A percentile compares a stretch with the other conserved stretches of the same genome.
Conservation (phyloP, 2,329 filamentous ascomycete species). For the Colletotrichum endophyticum region DNA sequence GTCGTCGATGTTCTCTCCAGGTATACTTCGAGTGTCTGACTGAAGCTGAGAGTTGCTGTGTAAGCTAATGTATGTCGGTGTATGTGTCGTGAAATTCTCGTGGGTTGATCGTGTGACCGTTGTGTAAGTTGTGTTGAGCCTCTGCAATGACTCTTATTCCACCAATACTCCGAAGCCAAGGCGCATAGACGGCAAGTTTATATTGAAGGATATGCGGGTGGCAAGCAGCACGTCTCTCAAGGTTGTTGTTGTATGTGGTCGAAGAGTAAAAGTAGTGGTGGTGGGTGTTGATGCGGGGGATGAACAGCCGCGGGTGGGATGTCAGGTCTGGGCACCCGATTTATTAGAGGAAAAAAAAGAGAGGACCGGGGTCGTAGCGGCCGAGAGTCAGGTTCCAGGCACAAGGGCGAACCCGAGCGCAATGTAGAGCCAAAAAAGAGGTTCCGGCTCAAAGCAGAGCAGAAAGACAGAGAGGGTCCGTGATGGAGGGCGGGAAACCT, state of each 20-base stretch:
- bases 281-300: background rate
- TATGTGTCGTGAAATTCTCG: background rate
- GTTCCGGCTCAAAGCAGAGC: background rate
- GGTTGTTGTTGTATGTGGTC: background rate
- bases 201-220: background rate
- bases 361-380: background rate
- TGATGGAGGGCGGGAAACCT: conserved; percentile 3
- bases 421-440: background rate
- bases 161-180: background rate
- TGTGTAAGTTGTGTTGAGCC: background rate
- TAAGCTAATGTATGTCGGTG: background rate
- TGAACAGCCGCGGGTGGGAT: background rate
- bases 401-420: background rate
- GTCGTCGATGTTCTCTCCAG: background rate
- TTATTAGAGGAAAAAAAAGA: conserved; percentile 3
- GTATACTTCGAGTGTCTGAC: rapidly evolving
- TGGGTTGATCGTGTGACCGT: background rate
- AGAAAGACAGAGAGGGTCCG: background rate
- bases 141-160: background rate
- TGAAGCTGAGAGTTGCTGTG: background rate
- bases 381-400: background rate
- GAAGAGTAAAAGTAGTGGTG: background rate
- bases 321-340: conserved; percentile 10
- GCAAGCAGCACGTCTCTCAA: background rate
- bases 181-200: background rate